Base-by-base conservation (phyloP, 1,139 yeast genomes). In the Hyphopichia khmerensis region DNA sequence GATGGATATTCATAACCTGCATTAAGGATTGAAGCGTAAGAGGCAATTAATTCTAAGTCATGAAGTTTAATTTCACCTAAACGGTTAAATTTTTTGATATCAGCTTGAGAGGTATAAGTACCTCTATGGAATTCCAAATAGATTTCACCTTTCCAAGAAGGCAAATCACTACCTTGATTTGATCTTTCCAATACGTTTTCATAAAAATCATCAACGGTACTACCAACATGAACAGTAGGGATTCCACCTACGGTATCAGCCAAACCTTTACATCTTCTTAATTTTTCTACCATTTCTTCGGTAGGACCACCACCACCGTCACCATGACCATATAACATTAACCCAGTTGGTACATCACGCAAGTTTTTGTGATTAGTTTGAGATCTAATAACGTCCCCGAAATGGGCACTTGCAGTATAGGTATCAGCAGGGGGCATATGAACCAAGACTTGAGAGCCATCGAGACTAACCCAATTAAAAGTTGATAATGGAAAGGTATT, bases 221-320 rank as follows among this genome's bases (percentile, higher is more conserved):
- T 70, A 11, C 96, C 96, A 47, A 86, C 67, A 44, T 87, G 84
- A 24, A 90, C 87, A 2, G 87, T 77, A 6, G 98, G 98, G 48
- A 81, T 75, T 40, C 80, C 79, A n/a, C 91, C 95, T 18, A 84
- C 83, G 10, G 85, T 84, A 58, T 91, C 87, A 24, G 90, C 79
- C 47, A 91, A 65, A 16, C 97, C 97, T 57, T 98, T 78, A 60
- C 93, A 85, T 54, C 98, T 80, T 60, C 98, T 81, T 55, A 93
- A 73, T 60, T 89, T 90, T 59, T 93, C 97, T 49, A 93, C 59
- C 96, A 90, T 91, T 57, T 87, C 96, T 36, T 87, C 87, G 4
- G 89, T 84, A 33, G 98, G 98, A 5, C 99, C 99, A 50, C 98
- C 98, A 48, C 99, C 99, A 53, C 99, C 99, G 59, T 93, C 99